These are phyloP conservation scores for Penicillium verhagenii DNA, from an alignment of 495 filamentous ascomycete genomes.

Conservation along the genomic window DNA sequence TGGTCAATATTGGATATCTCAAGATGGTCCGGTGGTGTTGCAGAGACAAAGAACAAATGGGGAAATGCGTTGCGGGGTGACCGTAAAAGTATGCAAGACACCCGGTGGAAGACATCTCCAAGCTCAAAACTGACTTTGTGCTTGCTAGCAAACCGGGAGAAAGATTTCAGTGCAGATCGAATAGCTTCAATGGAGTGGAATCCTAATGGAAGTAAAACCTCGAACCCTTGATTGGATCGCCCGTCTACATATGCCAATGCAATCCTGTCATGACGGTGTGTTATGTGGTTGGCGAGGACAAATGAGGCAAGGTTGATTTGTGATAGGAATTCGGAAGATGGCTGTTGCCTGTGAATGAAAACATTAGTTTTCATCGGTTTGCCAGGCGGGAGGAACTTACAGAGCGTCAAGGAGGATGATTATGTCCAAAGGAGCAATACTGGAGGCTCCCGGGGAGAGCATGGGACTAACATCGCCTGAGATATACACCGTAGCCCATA, in stretches of 20 bases:
- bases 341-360: conserved; percentile 3
- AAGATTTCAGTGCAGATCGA: conserved; percentile 10
- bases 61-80: conserved; percentile 21
- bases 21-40: conserved; percentile 5
- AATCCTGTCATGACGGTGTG: conserved; percentile 17
- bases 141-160: conserved; percentile 9
- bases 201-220: conserved; percentile 21
- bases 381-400: conserved; percentile 8
- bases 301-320: conserved; percentile 17
- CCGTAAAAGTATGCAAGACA: conserved; percentile 11
- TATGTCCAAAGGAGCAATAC: conserved; percentile 21
- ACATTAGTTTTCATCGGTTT: not conserved
- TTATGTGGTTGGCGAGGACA: conserved; percentile 14
- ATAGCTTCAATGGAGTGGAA: conserved; percentile 21
- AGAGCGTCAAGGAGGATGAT: conserved; percentile 25
- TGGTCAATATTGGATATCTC: conserved; percentile 18
- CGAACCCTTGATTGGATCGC: conserved; percentile 6
- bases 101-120: conserved; percentile 10
- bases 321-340: conserved; percentile 13
- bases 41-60: conserved; percentile 24
- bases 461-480: conserved; percentile 23
- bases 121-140: not conserved
- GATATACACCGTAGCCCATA: conserved; percentile 26
- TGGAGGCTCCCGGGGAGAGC: conserved; percentile 10
- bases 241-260: conserved; percentile 16